Evolutionary conservation across 768 basidiomycete species (phyloP).

Genomic region (Rickenella mellea): DNA sequence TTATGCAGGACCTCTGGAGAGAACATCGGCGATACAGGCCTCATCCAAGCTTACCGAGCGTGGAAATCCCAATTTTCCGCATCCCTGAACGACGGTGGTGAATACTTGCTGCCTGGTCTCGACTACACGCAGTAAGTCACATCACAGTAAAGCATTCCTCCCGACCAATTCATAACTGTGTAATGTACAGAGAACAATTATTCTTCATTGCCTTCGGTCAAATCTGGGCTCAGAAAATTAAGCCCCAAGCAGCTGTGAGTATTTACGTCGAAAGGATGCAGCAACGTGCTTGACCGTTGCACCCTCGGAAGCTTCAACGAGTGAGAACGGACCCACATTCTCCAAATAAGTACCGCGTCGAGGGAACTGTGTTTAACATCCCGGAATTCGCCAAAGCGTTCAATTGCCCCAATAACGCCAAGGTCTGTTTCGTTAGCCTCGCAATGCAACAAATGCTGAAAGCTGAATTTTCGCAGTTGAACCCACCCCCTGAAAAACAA

Average conservation of each 20-base stretch:
- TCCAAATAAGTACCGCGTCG: conserved; percentile 67
- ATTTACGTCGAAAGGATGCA: no score
- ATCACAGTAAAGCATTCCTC: not conserved
- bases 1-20: conserved; percentile 75
- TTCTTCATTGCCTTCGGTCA: conserved; percentile 90
- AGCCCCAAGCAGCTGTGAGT: conserved; percentile 65
- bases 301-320: conserved; percentile 63
- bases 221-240: conserved; percentile 80
- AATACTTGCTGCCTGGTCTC: conserved; percentile 77
- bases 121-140: conserved; percentile 52
- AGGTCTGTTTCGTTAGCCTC: conserved; percentile 35
- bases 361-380: conserved; percentile 81
- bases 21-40: conserved; percentile 80
- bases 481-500: conserved; percentile 69
- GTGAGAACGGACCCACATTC: conserved; percentile 88
- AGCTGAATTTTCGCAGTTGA: conserved; percentile 38
- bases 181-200: conserved; percentile 62
- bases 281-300: no score
- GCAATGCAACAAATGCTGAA: not conserved
- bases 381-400: conserved; percentile 86
- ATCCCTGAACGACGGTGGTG: conserved; percentile 48
- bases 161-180: not conserved
- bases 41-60: conserved; percentile 82
- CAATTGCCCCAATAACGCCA: conserved; percentile 65
- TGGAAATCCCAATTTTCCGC: conserved; percentile 73